Evolutionary conservation across 108 stramenopile species (phyloP).

Genomic region (Discostella stelligeroides): DNA sequence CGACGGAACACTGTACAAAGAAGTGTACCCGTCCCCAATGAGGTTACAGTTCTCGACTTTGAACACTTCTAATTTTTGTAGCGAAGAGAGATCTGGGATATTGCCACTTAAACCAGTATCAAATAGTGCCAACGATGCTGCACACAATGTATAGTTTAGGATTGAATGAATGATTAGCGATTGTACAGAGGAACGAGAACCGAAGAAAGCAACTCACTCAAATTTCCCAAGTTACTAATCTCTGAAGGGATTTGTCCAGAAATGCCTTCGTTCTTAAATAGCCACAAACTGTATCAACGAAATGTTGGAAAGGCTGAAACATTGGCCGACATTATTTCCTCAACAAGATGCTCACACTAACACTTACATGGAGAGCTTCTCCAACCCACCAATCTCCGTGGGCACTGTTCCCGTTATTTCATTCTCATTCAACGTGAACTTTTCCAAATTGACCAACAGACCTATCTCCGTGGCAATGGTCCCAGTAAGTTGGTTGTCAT

Average conservation of each 20-base stretch:
- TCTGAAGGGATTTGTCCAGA: slow-evolving; percentile 47
- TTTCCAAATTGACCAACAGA: slow-evolving; percentile 54
- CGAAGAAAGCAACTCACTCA: slow-evolving; percentile 37
- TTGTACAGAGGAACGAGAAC: no score
- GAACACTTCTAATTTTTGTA: slow-evolving; percentile 43
- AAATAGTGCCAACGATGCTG: slow-evolving; percentile 36
- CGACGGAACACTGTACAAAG: slow-evolving; percentile 15
- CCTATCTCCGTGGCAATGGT: slow-evolving; percentile 51
- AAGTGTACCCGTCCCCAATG: slow-evolving; percentile 17
- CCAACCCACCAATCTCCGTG: slow-evolving; percentile 28
- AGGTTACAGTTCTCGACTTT: slow-evolving; percentile 52
- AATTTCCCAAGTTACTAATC: slow-evolving; percentile 37
- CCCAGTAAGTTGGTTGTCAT: slow-evolving; percentile 43
- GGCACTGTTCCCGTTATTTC: slow-evolving; percentile 48
- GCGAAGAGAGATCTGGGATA: slow-evolving; percentile 29
- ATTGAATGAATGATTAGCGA: no score
- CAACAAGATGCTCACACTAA: not conserved
- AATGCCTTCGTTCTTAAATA: slow-evolving; percentile 39
- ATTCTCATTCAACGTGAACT: slow-evolving; percentile 54
- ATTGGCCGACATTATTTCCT: no score
- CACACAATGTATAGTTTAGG: no score
- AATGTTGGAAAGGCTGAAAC: not conserved
- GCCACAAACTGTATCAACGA: slow-evolving; percentile 22
- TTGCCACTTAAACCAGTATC: slow-evolving; percentile 27
- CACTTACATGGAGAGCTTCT: slow-evolving; percentile 23